Conservation (phyloP, 306 rosid genomes). For the Arachis hypogaea region DNA sequence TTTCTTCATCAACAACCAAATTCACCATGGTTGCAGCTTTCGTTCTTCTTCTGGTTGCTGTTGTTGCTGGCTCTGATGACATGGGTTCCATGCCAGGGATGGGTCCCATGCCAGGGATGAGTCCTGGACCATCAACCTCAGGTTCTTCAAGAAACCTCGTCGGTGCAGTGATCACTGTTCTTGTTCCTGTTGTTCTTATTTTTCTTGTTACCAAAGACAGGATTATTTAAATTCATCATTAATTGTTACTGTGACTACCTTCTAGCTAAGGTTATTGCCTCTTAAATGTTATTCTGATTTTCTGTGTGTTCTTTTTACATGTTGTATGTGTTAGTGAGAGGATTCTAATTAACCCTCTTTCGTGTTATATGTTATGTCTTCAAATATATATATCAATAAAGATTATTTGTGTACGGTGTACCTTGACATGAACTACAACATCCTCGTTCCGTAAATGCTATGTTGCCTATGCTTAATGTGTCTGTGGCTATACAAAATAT, state of each 20-base stretch:
- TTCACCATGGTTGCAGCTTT: slow-evolving; percentile 45
- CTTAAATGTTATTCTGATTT: not conserved
- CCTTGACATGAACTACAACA: too few relatives aligned
- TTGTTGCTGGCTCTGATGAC: slow-evolving; percentile 31
- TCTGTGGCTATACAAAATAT: too few relatives aligned
- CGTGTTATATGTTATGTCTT: too few relatives aligned
- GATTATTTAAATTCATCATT: slow-evolving; percentile 18
- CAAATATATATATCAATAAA: too few relatives aligned
- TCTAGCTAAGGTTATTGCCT: not conserved
- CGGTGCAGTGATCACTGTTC: slow-evolving; percentile 41
- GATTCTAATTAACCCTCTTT: too few relatives aligned
- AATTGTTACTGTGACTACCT: too few relatives aligned
- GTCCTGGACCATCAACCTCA: slow-evolving; percentile 34
- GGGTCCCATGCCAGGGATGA: slow-evolving; percentile 21
- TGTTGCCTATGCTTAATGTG: too few relatives aligned
- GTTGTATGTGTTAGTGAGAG: too few relatives aligned
- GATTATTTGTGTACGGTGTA: too few relatives aligned
- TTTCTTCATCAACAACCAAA: slow-evolving; percentile 43
- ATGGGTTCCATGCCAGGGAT: slow-evolving; percentile 40
- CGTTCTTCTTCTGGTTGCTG: slow-evolving; percentile 42
- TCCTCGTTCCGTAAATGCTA: too few relatives aligned
- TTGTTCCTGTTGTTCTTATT: slow-evolving; percentile 44
- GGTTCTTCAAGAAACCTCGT: slow-evolving; percentile 34
- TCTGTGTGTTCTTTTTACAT: too few relatives aligned
- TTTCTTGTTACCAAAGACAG: slow-evolving; percentile 38